Evolutionary conservation across 1,284 basidiomycete genomes (phyloP).

Genomic region (Phellinidium pouzarii): DNA sequence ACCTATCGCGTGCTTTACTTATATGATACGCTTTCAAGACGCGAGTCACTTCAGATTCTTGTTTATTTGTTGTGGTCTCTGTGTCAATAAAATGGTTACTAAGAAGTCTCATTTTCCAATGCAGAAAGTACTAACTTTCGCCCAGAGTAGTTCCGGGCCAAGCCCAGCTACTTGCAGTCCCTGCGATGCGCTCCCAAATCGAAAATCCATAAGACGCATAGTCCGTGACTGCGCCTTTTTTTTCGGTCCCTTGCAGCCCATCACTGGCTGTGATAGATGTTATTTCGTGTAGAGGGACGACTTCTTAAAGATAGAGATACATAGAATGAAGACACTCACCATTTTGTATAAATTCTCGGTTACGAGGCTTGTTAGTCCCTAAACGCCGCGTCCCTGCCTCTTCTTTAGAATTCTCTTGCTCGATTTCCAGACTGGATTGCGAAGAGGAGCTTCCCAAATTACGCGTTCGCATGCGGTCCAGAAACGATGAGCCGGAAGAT

Average conservation of each 20-base stretch:
- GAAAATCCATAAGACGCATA: slow-evolving; percentile 29
- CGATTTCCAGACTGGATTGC: slow-evolving; percentile 15
- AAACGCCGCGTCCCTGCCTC: neutral
- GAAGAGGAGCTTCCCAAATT: slow-evolving; percentile 5
- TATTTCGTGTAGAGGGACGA: neutral
- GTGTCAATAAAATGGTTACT: neutral
- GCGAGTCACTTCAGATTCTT: slow-evolving; percentile 54
- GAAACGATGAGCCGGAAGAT: slow-evolving; percentile 27
- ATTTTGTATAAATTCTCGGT: neutral
- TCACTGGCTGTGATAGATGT: neutral
- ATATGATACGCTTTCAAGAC: slow-evolving; percentile 64
- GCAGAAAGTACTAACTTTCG: slow-evolving; percentile 8
- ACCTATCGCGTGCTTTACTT: slow-evolving; percentile 46
- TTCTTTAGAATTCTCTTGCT: slow-evolving; percentile 2
- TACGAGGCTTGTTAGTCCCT: neutral
- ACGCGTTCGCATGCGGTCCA: slow-evolving; percentile 24
- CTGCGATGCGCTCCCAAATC: slow-evolving; percentile 51
- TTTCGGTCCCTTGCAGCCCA: neutral
- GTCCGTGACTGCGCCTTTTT: slow-evolving; percentile 5
- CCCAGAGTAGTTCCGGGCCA: slow-evolving; percentile 4
- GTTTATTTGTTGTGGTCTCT: slow-evolving; percentile 14
- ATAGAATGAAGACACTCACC: neutral
- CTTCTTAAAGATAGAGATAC: neutral
- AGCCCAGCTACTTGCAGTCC: slow-evolving; percentile 25
- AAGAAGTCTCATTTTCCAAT: neutral